Evolutionary conservation across 306 rosid species (phyloP).

Genomic region (Pueraria montana): DNA sequence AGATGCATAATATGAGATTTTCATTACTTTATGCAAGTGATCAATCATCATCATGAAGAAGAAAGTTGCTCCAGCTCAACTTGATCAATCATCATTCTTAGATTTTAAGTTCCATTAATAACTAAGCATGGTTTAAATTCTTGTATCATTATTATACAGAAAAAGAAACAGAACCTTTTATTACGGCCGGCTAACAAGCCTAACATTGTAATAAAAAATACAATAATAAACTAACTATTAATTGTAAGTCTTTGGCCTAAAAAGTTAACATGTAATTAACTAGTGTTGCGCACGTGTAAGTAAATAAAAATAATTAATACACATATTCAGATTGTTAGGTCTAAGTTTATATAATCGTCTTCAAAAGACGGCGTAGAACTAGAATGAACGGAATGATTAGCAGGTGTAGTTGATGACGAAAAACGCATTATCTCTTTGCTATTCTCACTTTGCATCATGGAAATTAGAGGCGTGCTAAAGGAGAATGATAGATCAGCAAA

Average conservation of each 20-base stretch:
- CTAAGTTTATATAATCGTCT: constrained; percentile 59
- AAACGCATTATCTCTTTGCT: constrained; percentile 37
- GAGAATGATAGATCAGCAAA: constrained; percentile 51
- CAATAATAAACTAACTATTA: not conserved
- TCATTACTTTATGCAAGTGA: not conserved
- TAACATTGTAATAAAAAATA: constrained; percentile 35
- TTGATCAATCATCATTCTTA: too few species aligned
- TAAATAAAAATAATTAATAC: not conserved
- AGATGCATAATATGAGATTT: not conserved
- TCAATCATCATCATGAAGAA: too few species aligned
- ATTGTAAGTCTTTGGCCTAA: not conserved
- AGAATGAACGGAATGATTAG: constrained; percentile 38
- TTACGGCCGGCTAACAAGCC: not conserved
- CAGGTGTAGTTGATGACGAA: constrained; percentile 21
- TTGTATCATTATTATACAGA: too few species aligned
- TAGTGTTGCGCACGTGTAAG: not conserved
- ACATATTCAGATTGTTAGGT: constrained; percentile 63
- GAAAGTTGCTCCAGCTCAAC: not conserved
- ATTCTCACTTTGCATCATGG: constrained; percentile 39
- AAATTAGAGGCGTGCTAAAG: constrained; percentile 35
- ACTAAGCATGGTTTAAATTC: too few species aligned
- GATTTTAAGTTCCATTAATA: too few species aligned
- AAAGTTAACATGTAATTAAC: not conserved
- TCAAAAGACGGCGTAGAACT: constrained; percentile 30
- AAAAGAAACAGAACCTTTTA: not conserved